Evolutionary conservation across 371 early-diverging fungal genomes (phyloP), one percentile per base, ranked within the genome.

Genomic region (Mucor irregularis): DNA sequence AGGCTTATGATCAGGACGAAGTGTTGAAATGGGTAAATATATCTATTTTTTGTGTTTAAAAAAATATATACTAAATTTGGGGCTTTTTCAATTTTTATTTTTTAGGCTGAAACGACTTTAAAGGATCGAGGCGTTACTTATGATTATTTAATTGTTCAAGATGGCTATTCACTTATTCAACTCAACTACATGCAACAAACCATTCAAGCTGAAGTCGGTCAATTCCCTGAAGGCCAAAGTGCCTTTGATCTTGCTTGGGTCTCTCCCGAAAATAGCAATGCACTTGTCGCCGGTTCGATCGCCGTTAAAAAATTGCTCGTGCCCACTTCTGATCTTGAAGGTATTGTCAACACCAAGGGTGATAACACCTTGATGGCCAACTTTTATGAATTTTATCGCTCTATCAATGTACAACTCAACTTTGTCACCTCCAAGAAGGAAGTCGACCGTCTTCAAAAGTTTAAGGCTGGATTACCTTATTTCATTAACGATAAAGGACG

Each of bases 111-210:
- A 33, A 46, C 33, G 33, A 59, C 25, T 29, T 51, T 54, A 21
- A 46, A 11, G 9, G 59, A 58, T 17, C 39, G 58, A 45, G 62
- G 61, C 14, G 65, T 74, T 40, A 66, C 75, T 16, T 74, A 57
- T 54, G 69, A 71, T 37, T 71, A 68, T 37, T 55, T 74, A 51
- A 59, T 74, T 34, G 43, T 74, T n/a, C 75, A 74, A 57, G 75
- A 74, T 40, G 61, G 50, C 14, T 53, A 71, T 33, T 64, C 67
- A 2, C 58, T 74, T 42, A 49, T 66, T 11, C 75, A 66, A 34
- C 44, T 74, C 16, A 53, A 50, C 33, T 35, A 56, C 37, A 47
- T 61, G 43, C 54, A 61, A 46, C 52, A 62, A 42, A 33, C 64
- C 35, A 50, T 61, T 14, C 51, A 55, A 17, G 10, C 44, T 16